Percentiles rank a stretch among this genome's conserved stretches.
phyloP scores from a whole-genome alignment of 345 rosid genomes.

The Schrenkiella parvula region DNA sequence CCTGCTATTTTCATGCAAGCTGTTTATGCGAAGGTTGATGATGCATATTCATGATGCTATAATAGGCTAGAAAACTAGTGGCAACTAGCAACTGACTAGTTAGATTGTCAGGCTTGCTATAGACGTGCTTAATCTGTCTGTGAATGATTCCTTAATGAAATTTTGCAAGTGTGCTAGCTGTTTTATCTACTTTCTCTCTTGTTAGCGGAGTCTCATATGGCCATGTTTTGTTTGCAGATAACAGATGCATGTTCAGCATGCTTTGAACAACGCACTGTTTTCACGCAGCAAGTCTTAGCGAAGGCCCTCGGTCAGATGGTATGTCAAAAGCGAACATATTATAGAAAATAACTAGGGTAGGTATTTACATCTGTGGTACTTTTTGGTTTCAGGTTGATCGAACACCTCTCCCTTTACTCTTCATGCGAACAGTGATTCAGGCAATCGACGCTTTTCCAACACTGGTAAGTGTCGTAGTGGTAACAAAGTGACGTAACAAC shows the following conservation, averaged over 20 bases:
- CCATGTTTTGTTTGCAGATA: slow-evolving; percentile 52
- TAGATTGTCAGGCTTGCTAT: background rate
- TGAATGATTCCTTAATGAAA: background rate
- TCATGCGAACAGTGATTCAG: slow-evolving; percentile 98
- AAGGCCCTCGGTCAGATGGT: slow-evolving; percentile 97
- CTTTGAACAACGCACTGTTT: slow-evolving; percentile 96
- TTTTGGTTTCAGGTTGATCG: slow-evolving; percentile 75
- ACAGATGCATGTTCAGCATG: slow-evolving; percentile 95
- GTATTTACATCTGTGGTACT: slow-evolving; percentile 17
- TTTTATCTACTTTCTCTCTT: background rate
- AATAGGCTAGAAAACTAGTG: background rate
- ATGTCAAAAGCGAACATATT: slow-evolving; percentile 21
- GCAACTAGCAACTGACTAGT: slow-evolving; percentile 15
- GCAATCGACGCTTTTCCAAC: slow-evolving; percentile 93
- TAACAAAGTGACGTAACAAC: background rate
- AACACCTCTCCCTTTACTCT: slow-evolving; percentile 83
- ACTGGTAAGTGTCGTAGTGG: slow-evolving; percentile 47
- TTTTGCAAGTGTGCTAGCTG: background rate
- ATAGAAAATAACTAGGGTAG: background rate
- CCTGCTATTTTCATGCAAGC: background rate
- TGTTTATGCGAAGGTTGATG: background rate
- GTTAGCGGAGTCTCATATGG: slow-evolving; percentile 2
- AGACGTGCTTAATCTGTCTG: background rate
- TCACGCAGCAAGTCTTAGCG: slow-evolving; percentile 92
- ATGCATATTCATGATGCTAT: background rate